Percentiles rank a stretch among this genome's conserved stretches.
Evolutionary conservation across 257 asterid genomes (phyloP).

Genomic region (Solanum neorickii): DNA sequence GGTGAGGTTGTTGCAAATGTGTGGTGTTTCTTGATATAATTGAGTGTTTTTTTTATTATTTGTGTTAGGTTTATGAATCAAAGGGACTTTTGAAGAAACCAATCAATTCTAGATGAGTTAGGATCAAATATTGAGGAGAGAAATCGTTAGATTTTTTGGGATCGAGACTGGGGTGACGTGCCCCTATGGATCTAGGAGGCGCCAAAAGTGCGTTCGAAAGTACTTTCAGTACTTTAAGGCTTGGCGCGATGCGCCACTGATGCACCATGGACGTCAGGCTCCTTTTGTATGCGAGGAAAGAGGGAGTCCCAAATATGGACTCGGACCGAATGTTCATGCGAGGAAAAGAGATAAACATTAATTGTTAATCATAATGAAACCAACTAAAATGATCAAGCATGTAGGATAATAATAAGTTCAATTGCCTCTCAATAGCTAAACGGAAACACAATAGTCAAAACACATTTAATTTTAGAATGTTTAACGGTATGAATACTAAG

Average conservation of each 20-base stretch:
- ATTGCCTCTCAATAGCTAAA: no score
- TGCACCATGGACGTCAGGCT: not conserved
- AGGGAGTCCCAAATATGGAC: no score
- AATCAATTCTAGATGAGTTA: not conserved
- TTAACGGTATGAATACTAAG: no score
- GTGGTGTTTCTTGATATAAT: not conserved
- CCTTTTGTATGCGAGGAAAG: no score
- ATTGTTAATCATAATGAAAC: no score
- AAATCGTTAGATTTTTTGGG: not conserved
- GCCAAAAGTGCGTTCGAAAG: not conserved
- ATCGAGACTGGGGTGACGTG: not conserved
- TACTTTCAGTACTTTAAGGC: not conserved
- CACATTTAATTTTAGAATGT: no score
- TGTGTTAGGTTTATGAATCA: not conserved
- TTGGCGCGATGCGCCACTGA: fast-evolving
- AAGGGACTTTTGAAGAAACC: not conserved
- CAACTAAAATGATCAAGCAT: no score
- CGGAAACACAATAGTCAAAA: no score
- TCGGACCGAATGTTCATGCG: no score
- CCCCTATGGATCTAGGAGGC: not conserved
- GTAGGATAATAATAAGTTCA: no score
- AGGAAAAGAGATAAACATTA: no score
- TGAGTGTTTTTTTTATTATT: not conserved
- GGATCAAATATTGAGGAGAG: not conserved
- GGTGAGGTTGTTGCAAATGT: not conserved